Base-by-base conservation (phyloP, 2,329 filamentous ascomycete species). In the Tetracladium maxilliforme region DNA sequence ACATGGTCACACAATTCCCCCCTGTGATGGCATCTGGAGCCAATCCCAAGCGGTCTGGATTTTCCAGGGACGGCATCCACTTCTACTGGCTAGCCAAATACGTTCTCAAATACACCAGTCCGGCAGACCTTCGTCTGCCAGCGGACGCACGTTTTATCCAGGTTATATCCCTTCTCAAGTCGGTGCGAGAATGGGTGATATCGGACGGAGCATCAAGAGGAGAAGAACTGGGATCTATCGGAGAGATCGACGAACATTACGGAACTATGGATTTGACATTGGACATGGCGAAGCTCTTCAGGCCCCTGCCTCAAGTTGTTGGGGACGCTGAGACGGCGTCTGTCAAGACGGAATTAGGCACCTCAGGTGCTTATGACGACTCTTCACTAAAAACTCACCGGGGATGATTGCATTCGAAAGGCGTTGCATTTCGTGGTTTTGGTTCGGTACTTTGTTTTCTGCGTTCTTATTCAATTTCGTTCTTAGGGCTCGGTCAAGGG, bases 31-130 rank as follows among this genome's bases (percentile, higher is more conserved):
- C 45, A 6, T 52, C 51, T n/a, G 42, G 54, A 6, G 55, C 54
- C n/a, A 64, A 63, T 27, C 55, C 56, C 24, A 58, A 61, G 23
- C 67, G 75, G 10, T 63, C 72, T 34, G 76, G 77, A 1, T 81
- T 81, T 45, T 80, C 70, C 27, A 56, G 74, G 24, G 76, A 82
- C 37, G 75, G 65, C 3, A 65, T 80, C 10, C 74, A 79, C 38
- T 82, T 75, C 44, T 82, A 74, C 51, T 82, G 70, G 61, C 57
- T 82, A 21, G 75, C 71, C 10, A 74, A 65, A 32, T 64, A 69
- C 38, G 58, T 80, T 39, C 49, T 81, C 27, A 67, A 70, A 41
- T 65, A 67, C 31, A 65, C 62, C 11, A 52, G 58, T 14, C 42
- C 54, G 9, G 48, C 56, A 16, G 64, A 74, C 35, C 57, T 69